These are phyloP conservation scores for Paragyromitra xinjiangensis DNA, from an alignment of 495 filamentous ascomycete species.

Conservation along the genomic window DNA sequence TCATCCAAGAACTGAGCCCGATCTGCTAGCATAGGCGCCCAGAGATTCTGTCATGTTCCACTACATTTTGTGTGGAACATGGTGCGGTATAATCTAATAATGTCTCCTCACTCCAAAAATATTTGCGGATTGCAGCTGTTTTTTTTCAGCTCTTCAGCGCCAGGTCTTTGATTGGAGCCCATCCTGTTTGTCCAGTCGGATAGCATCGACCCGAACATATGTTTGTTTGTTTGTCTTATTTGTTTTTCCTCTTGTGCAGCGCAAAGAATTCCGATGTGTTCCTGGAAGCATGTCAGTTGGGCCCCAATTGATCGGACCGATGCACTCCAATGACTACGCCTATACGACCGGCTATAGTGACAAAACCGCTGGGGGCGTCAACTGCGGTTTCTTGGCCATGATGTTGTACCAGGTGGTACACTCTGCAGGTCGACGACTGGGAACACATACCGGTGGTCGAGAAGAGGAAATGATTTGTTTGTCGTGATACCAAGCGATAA, in stretches of 20 bases:
- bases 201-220: neutral
- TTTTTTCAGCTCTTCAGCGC: neutral
- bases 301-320: conserved; percentile 3
- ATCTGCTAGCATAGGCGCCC: conserved; percentile 9
- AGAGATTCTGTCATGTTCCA: conserved; percentile 25
- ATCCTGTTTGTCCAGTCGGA: conserved; percentile 2
- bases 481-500: conserved; percentile 29
- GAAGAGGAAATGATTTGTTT: conserved; percentile 34
- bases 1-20: neutral
- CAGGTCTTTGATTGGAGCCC: neutral
- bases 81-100: neutral
- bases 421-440: conserved; percentile 25
- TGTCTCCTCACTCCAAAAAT: neutral
- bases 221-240: neutral
- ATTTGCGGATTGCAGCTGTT: conserved; percentile 5
- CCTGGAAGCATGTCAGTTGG: neutral
- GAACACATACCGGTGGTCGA: conserved; percentile 16
- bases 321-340: conserved; percentile 1
- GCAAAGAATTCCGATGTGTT: conserved; percentile 6
- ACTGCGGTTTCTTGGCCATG: conserved; percentile 15
- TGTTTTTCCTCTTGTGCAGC: neutral
- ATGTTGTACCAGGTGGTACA: conserved; percentile 47
- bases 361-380: conserved; percentile 23
- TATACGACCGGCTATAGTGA: conserved; percentile 23
- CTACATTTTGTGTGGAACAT: conserved; percentile 5